Evolutionary conservation across 306 rosid species (phyloP), one percentile per base, ranked within the genome.

Genomic region (Trichosanthes cucumerina): DNA sequence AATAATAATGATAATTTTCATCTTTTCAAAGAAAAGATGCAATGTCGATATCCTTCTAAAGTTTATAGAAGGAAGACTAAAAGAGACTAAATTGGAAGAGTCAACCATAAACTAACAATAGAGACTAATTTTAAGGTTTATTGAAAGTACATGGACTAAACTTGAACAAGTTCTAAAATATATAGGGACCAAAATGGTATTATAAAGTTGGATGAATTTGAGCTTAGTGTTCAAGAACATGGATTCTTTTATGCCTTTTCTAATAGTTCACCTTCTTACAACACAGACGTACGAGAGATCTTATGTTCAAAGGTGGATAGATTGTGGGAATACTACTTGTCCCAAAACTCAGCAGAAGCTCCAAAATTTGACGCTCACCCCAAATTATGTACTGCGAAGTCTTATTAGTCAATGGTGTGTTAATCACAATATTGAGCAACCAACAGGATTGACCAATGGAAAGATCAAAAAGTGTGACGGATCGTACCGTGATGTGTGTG

Each of bases 331-430:
- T 75, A 50, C 85, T 75, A 89, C 97, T 6, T 95, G 99, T 73
- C 99, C 99, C 3, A 95, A 95, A 90, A 95, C 99, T 60, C 99
- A 91, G 90, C 97, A 88, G 86, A 95, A 92, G 89, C 97, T 95
- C 36, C 89, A 92, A 79, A 83, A 92, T 82, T 82, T 87, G 87
- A 88, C 90, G 31, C 93, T 95, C 19, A 95, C 97, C 47, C 93
- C 99, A 54, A 95, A 95, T 83, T 91, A 92, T 85, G 99, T 90
- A 62, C 74, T 95, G 83, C 87, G 99, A 85, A 95, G 97, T 85
- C 91, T 95, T 54, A 90, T 95, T 78, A 65, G 87, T 70, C 99
- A 91, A 84, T 95, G 97, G 97, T 95, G 99, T 85, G 59, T 75
- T 36, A 83, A 86, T 78, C 87, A 95, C 81, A 88, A 92, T 54